Evolutionary conservation across 140 eudicot species (phyloP), one percentile per base, ranked within the genome.

Genomic region (Senecio squalidus): DNA sequence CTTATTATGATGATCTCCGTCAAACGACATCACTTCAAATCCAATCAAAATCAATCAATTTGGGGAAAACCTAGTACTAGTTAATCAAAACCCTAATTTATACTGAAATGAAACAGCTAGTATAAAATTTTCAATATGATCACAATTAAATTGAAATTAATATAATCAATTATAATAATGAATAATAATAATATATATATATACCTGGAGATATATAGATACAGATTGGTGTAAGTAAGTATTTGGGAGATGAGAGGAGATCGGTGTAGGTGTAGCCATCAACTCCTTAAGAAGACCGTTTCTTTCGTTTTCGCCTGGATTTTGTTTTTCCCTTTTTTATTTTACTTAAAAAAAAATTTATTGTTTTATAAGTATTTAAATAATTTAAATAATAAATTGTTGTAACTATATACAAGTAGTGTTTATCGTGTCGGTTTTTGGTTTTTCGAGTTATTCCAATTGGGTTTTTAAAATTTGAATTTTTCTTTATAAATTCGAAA

Each of bases 1-100:
- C n/a, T n/a, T n/a, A n/a, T n/a, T n/a, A n/a, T n/a, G 80, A 27
- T 71, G 78, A 60, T 64, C 75, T 44, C 79, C 74, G 63, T 84
- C 94, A 76, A 84, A 77, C 69, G 90, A 74, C 95, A 82, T 85
- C 72, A 69, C 75, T 81, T 29, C 75, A 16, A 52, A 41, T 55
- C 22, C 49, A 49, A 26, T 24, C 29, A 18, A 25, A 31, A 23
- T 16, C 52, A 60, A 63, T 66, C 73, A 62, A 47, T 10, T n/a
- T n/a, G n/a, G n/a, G n/a, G n/a, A n/a, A n/a, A n/a, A n/a, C n/a
- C n/a, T n/a, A n/a, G n/a, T n/a, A n/a, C 15, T 56, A 20, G 59
- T 28, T 25, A 55, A 16, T 36, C 43, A 36, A 36, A 36, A 36
- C 15, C 43, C 43, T 36, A 36, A 36, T 36, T 36, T 36, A 1